phyloP scores from a whole-genome alignment of 495 filamentous ascomycete genomes.

The Talaromyces liani region DNA sequence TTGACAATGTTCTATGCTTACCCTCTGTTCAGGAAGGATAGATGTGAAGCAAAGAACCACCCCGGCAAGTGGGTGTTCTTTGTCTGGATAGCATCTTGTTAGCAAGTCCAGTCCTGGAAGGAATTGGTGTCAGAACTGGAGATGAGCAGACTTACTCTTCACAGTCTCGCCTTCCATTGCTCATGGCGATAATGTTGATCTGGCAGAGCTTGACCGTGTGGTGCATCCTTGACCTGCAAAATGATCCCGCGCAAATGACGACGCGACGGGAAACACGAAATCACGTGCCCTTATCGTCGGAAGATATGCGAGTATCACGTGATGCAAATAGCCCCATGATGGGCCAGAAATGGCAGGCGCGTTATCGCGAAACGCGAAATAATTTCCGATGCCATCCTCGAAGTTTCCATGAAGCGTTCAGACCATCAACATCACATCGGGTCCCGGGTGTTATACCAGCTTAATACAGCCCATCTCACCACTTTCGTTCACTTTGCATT shows the following conservation, averaged over 20 bases:
- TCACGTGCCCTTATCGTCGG: conserved; percentile 3
- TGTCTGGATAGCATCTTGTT: conserved; percentile 25
- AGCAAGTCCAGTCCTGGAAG: neutral
- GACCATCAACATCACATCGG: neutral
- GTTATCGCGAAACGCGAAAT: conserved; percentile 8
- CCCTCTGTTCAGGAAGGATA: conserved; percentile 71
- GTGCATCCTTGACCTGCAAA: neutral
- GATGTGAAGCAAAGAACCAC: conserved; percentile 89
- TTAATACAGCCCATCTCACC: neutral
- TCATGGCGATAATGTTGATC: conserved; percentile 23
- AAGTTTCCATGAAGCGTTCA: neutral
- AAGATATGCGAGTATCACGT: neutral
- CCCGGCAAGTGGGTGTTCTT: conserved; percentile 63
- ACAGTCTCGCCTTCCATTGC: conserved; percentile 33
- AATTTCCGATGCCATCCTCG: neutral
- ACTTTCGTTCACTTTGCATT: neutral
- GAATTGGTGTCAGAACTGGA: neutral
- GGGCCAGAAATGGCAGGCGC: neutral
- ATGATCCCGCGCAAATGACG: neutral
- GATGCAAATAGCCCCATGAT: neutral
- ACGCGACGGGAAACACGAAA: neutral
- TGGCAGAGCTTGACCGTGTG: neutral
- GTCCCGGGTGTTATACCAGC: neutral
- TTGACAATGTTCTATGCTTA: conserved; percentile 32
- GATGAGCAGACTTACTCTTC: conserved; percentile 22